Evolutionary conservation across 306 rosid genomes (phyloP), one percentile per base, ranked within the genome.

Genomic region (Potentilla sterilis): DNA sequence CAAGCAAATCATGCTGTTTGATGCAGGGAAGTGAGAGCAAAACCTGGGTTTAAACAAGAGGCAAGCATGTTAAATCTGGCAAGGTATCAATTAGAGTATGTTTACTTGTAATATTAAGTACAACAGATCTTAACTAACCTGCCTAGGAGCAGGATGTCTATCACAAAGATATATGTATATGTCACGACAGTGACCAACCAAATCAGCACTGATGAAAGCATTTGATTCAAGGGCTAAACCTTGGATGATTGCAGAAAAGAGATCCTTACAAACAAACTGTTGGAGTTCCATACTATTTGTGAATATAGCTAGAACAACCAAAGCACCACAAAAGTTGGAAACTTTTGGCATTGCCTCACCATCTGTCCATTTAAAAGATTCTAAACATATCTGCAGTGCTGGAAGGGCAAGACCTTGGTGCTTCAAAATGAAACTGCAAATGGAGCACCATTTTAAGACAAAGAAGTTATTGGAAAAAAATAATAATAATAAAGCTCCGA

Each of bases 191-290:
- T 90, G 91, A 72, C 82, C 89, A 75, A 96, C 86, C 57, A 96
- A 86, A 54, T 96, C 99, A 80, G 98, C 89, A 86, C 99, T 89
- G 78, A 90, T 83, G 63, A 92, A 80, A 72, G 97, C 93, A 81
- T 96, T 96, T 47, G 99, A 96, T 81, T 96, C 99, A 0, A 89
- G 99, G 75, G 98, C 73, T 81, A 96, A 83, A 55, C 97, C 93
- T 85, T 86, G 92, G 76, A 96, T 92, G 41, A 90, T 77, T 52
- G 96, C 86, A 69, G 98, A 83, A 84, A 96, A 90, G 18, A 96
- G 93, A 84, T 96, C 99, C 81, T 85, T 89, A 9, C 87, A 82
- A 70, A 96, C 98, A 80, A 89, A 90, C 78, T 89, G 88, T 14
- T 77, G 80, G 52, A 96, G 97, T 84, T 92, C 92, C 51, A 48